Base-by-base conservation (phyloP, 331 rosid species). In the Arachis monticola region DNA sequence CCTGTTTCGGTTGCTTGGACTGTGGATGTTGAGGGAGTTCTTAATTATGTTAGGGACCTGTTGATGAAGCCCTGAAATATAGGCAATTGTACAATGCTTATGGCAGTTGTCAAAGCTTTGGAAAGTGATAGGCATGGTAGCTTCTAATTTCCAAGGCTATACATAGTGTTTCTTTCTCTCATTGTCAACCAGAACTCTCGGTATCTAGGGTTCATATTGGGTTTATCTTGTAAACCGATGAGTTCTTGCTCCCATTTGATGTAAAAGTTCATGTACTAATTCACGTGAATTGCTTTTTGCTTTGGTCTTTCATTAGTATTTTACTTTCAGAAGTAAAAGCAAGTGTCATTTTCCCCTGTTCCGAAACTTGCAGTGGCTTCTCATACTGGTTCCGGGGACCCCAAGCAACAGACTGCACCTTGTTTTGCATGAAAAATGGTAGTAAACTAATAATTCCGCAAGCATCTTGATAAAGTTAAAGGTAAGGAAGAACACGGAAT, bases 1-100 rank as follows among this genome's bases (percentile, higher is more conserved):
- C 97, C 97, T 2, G 81, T 90, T 70, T 89, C 94, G 30, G 96
- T 95, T 69, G 96, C 97, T 41, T 95, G 97, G 97, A 92, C 96
- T 35, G 97, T 88, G 80, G 70, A 95, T 61, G 89, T 90, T 7
- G 88, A 90, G 57, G 97, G 68, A 73, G 87, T 90, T 59, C 75
- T 87, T 22, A 48, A 77, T 12, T 90, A 85, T 42, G 40, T 92
- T 52, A 90, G 66, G 82, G 86, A 81, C 60, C 58, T 74, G 61
- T 12, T 92, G 83, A 84, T 83, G 93, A 84, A 85, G 78, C 87
- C 91, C 11, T 92, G 96, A 92, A 73, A 72, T 59, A 69, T 61
- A 64, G 64, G 62, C 63, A 67, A 70, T 67, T 74, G 67, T 13
- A 55, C 52, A 44, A 35, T 72, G 30, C 53, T 45, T 76, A 60